A percentile compares a stretch with the other conserved stretches of the same genome.
Evolutionary conservation across 352 stramenopile species (phyloP).

Genomic region (Sclerospora graminicola): DNA sequence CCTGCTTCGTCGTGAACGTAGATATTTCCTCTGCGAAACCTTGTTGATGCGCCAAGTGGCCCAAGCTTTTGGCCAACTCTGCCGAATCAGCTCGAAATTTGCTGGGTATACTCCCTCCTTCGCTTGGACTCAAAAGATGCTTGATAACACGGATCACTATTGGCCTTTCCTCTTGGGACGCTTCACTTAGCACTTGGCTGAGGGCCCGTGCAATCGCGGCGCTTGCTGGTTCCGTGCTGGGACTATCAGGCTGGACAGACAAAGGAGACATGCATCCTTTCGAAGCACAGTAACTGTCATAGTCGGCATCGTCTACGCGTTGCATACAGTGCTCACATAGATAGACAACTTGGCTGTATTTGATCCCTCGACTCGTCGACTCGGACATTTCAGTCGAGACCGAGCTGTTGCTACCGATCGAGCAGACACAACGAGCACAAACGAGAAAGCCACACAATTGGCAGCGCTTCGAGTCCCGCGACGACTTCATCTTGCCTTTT

Average conservation of each 20-base stretch:
- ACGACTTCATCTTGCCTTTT: slow-evolving; percentile 2
- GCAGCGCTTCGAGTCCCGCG: slow-evolving; percentile 34
- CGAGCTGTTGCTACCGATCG: slow-evolving; percentile 12
- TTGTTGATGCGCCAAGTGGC: slow-evolving; percentile 10
- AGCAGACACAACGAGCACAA: slow-evolving; percentile 38
- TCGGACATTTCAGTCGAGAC: slow-evolving; percentile 5
- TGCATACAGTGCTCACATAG: slow-evolving; percentile 46
- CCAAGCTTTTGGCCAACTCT: slow-evolving; percentile 12
- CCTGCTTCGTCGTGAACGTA: not conserved
- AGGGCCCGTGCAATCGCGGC: slow-evolving; percentile 27
- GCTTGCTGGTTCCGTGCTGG: slow-evolving; percentile 10
- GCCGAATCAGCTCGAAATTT: slow-evolving; percentile 13
- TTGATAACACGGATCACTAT: slow-evolving; percentile 44
- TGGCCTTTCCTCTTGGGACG: slow-evolving; percentile 21
- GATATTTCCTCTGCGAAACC: slow-evolving; percentile 10
- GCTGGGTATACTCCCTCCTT: slow-evolving; percentile 1
- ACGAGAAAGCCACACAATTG: slow-evolving; percentile 51
- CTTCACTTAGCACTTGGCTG: slow-evolving; percentile 28
- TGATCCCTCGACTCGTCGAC: slow-evolving; percentile 5
- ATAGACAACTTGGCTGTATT: slow-evolving; percentile 23
- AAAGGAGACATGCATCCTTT: slow-evolving; percentile 12
- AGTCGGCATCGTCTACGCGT: slow-evolving; percentile 43
- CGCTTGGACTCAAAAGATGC: slow-evolving; percentile 27
- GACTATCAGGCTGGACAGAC: slow-evolving; percentile 16
- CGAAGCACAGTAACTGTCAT: slow-evolving; percentile 26